These are phyloP conservation scores for Xylaria flabelliformis DNA, from an alignment of 495 filamentous ascomycete genomes.

Conservation along the genomic window DNA sequence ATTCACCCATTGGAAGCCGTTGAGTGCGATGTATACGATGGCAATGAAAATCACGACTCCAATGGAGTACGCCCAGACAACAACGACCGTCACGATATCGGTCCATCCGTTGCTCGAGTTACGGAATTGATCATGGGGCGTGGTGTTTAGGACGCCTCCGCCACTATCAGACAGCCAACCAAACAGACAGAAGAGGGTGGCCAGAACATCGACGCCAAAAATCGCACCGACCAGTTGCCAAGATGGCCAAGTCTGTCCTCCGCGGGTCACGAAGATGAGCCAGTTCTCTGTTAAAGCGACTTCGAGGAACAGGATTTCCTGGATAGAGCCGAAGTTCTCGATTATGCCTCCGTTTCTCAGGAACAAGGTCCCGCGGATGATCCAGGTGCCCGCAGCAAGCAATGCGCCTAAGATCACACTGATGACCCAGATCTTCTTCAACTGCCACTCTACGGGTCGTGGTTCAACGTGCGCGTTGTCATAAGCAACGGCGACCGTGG, in stretches of 20 bases:
- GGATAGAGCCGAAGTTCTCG: conserved; percentile 80
- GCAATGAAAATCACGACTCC: conserved; percentile 80
- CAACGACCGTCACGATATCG: conserved; percentile 77
- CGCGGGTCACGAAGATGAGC: conserved; percentile 94
- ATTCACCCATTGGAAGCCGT: conserved; percentile 71
- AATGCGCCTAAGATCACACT: conserved; percentile 79
- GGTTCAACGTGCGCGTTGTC: conserved; percentile 88
- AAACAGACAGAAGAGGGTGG: conserved; percentile 81
- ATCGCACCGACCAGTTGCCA: conserved; percentile 80
- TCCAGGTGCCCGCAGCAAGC: conserved; percentile 82
- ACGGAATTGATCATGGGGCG: conserved; percentile 38
- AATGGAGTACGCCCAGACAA: conserved; percentile 80
- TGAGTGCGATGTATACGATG: conserved; percentile 77
- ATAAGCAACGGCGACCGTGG: conserved; percentile 89
- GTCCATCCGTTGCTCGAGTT: conserved; percentile 63
- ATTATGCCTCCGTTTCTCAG: conserved; percentile 74
- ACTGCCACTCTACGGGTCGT: conserved; percentile 90
- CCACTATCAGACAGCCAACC: conserved; percentile 71
- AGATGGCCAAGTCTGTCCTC: conserved; percentile 81
- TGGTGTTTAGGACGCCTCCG: conserved; percentile 33
- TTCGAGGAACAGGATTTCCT: conserved; percentile 85
- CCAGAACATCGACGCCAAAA: conserved; percentile 77
- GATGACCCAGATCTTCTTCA: conserved; percentile 90
- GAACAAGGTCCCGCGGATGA: conserved; percentile 79
- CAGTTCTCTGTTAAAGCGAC: conserved; percentile 94